phyloP scores from a whole-genome alignment of 129 eudicot species.

The Lonicera japonica region DNA sequence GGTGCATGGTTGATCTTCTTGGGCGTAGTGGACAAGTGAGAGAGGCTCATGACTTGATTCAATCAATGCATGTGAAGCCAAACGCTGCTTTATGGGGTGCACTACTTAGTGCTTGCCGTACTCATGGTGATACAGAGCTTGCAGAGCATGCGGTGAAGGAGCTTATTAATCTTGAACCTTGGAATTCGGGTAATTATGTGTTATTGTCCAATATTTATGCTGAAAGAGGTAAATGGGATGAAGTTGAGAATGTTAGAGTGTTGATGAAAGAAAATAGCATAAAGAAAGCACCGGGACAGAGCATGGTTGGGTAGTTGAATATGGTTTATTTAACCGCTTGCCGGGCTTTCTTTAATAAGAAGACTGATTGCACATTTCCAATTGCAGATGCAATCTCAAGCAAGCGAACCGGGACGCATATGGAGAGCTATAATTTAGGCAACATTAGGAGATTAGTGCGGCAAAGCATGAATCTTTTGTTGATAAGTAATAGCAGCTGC shows the following conservation, averaged over 20 bases:
- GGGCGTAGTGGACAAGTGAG: slow-evolving; percentile 67
- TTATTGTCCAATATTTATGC: slow-evolving; percentile 85
- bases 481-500: neutral
- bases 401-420: neutral
- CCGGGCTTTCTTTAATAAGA: neutral
- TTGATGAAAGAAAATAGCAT: slow-evolving; percentile 51
- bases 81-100: slow-evolving; percentile 89
- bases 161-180: slow-evolving; percentile 66
- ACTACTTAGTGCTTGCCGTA: slow-evolving; percentile 67
- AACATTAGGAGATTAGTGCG: neutral
- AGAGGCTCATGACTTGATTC: slow-evolving; percentile 62
- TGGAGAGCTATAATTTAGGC: neutral
- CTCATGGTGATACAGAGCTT: slow-evolving; percentile 48
- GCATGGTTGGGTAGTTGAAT: slow-evolving; percentile 37
- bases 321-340: no score
- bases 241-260: slow-evolving; percentile 64
- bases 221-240: slow-evolving; percentile 75
- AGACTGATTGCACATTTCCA: neutral
- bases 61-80: slow-evolving; percentile 64
- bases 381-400: neutral
- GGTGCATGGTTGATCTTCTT: slow-evolving; percentile 87
- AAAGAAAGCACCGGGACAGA: slow-evolving; percentile 57
- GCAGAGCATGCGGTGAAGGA: slow-evolving; percentile 71
- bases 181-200: slow-evolving; percentile 85
- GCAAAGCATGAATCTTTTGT: neutral